Conservation (phyloP, 176 grass and related monocot species). For the Oryza meyeriana region DNA sequence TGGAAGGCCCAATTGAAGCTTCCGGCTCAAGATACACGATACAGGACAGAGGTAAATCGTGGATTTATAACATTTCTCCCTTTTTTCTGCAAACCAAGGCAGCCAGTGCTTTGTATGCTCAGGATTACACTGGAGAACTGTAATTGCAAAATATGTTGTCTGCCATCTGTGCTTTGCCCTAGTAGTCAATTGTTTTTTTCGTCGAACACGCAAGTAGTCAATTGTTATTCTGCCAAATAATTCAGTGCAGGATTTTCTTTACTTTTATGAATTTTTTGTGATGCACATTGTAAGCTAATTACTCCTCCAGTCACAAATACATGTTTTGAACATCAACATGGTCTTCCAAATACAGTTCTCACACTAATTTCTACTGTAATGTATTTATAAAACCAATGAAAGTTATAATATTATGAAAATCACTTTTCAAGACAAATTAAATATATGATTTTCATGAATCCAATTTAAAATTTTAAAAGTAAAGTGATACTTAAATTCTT, state of each 20-base stretch:
- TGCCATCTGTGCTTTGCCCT: neutral
- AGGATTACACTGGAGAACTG: neutral
- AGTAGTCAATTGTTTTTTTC: neutral
- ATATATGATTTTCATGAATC: too few species aligned
- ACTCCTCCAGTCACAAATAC: too few species aligned
- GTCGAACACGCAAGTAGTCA: too few species aligned
- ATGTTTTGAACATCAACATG: too few species aligned
- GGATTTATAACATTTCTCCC: neutral
- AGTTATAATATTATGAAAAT: neutral
- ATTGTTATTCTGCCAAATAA: slow-evolving; percentile 12
- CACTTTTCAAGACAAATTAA: neutral
- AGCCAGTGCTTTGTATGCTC: neutral
- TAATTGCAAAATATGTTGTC: slow-evolving; percentile 1
- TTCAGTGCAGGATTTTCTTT: neutral
- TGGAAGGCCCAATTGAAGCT: slow-evolving; percentile 93
- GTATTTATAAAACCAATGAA: too few species aligned
- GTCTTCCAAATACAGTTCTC: too few species aligned
- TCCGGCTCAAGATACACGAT: slow-evolving; percentile 74
- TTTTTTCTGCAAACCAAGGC: neutral
- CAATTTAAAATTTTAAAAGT: too few species aligned
- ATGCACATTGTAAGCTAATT: neutral
- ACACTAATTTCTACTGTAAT: too few species aligned
- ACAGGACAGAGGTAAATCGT: slow-evolving; percentile 77
- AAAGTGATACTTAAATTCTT: too few species aligned
- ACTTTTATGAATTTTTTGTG: neutral